Evolutionary conservation across 495 filamentous ascomycete species (phyloP).

Genomic region (Penicillium flavigenum): DNA sequence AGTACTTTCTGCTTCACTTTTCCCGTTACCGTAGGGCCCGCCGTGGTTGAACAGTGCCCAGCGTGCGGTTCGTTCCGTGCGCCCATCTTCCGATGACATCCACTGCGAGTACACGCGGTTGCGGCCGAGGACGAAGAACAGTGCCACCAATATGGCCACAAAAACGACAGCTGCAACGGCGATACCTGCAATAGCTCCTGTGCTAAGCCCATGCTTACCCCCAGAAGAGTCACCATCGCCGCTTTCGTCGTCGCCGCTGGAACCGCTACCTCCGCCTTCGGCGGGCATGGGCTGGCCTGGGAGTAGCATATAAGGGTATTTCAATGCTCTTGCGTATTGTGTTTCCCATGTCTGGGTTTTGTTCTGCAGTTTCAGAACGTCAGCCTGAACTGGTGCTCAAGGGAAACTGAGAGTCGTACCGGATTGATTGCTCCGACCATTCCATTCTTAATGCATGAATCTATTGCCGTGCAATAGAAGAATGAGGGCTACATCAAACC

Average conservation of each 20-base stretch:
- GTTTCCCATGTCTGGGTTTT: slow-evolving; percentile 29
- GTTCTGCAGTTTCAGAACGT: slow-evolving; percentile 28
- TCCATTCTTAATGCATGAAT: slow-evolving; percentile 40
- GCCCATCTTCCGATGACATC: slow-evolving; percentile 36
- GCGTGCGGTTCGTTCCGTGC: slow-evolving; percentile 32
- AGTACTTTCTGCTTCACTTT: slow-evolving; percentile 22
- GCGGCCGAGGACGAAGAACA: slow-evolving; percentile 44
- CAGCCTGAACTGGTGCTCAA: not conserved
- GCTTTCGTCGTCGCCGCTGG: not conserved
- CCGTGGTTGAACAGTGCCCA: slow-evolving; percentile 32
- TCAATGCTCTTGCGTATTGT: slow-evolving; percentile 34
- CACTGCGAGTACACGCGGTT: slow-evolving; percentile 40
- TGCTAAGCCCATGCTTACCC: slow-evolving; percentile 23
- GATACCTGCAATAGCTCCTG: slow-evolving; percentile 43
- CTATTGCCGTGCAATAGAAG: slow-evolving; percentile 43
- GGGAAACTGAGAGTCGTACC: slow-evolving; percentile 18
- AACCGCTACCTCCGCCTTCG: slow-evolving; percentile 27
- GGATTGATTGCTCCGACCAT: slow-evolving; percentile 48
- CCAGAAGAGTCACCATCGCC: slow-evolving; percentile 1
- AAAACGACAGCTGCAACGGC: slow-evolving; percentile 34
- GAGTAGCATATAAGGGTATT: slow-evolving; percentile 39
- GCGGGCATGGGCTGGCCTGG: slow-evolving; percentile 41
- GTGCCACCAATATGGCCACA: slow-evolving; percentile 30
- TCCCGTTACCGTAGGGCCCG: slow-evolving; percentile 8
- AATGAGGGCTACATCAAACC: slow-evolving; percentile 31